These are phyloP conservation scores for Tuber borchii DNA, from an alignment of 495 filamentous ascomycete genomes.

Conservation along the genomic window DNA sequence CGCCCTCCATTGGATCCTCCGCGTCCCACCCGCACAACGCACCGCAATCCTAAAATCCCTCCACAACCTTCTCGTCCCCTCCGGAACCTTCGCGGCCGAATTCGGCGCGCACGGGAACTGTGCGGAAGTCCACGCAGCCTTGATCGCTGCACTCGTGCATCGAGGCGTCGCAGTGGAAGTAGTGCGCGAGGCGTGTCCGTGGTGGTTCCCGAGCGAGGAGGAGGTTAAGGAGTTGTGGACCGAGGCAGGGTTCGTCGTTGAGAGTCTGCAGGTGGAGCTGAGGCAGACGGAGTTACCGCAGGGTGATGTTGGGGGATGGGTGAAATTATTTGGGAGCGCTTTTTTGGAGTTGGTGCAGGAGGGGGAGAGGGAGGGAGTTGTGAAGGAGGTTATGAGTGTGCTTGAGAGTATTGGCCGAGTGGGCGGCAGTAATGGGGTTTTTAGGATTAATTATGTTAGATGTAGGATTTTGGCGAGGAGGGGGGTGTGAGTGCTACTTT, in stretches of 20 bases:
- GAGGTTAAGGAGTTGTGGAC: conserved; percentile 50
- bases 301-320: conserved; percentile 58
- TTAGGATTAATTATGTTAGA: conserved; percentile 65
- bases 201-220: conserved; percentile 65
- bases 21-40: conserved; percentile 42
- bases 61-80: conserved; percentile 50
- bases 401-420: conserved; percentile 50
- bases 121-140: conserved; percentile 55
- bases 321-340: conserved; percentile 55
- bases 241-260: conserved; percentile 55
- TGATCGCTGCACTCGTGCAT: conserved; percentile 51
- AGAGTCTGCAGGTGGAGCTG: conserved; percentile 58
- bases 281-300: conserved; percentile 57
- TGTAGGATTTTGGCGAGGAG: conserved; percentile 59
- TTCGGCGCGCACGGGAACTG: conserved; percentile 69
- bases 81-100: conserved; percentile 62
- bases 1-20: conserved; percentile 72
- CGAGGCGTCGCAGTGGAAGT: conserved; percentile 50
- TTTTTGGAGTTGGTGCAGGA: conserved; percentile 51
- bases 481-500: conserved; percentile 16
- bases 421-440: conserved; percentile 51
- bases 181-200: conserved; percentile 54
- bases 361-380: conserved; percentile 49
- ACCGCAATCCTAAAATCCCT: conserved; percentile 48
- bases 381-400: conserved; percentile 54